Evolutionary conservation across 2,329 filamentous ascomycete genomes (phyloP).

Genomic region (Xylariaceae sp.): DNA sequence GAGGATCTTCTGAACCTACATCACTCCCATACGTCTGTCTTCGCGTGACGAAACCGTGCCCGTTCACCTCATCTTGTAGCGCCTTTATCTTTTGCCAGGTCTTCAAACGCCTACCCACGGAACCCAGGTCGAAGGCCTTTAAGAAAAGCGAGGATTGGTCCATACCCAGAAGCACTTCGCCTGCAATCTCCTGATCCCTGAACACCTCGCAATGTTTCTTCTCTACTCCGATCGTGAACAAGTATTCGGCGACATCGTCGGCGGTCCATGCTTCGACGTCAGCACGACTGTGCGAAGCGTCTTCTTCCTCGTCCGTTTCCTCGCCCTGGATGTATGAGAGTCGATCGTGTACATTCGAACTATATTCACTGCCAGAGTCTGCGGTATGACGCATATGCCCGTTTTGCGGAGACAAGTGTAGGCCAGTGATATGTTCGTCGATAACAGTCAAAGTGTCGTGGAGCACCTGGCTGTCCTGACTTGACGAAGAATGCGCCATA

Average conservation of each 20-base stretch:
- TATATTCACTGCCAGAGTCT: constrained; percentile 88
- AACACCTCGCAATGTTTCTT: constrained; percentile 90
- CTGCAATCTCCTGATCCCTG: constrained; percentile 89
- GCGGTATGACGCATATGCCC: constrained; percentile 52
- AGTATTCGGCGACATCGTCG: constrained; percentile 78
- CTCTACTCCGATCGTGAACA: constrained; percentile 81
- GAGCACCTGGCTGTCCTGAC: constrained; percentile 62
- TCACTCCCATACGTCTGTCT: constrained; percentile 56
- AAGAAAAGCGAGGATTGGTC: constrained; percentile 92
- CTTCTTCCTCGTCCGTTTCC: constrained; percentile 91
- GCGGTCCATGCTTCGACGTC: constrained; percentile 79
- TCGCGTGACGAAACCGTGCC: constrained; percentile 39
- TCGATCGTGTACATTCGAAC: constrained; percentile 68
- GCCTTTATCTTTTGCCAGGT: constrained; percentile 96
- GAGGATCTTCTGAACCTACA: constrained; percentile 49
- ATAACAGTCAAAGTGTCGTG: constrained; percentile 95
- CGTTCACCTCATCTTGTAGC: constrained; percentile 79
- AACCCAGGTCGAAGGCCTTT: constrained; percentile 89
- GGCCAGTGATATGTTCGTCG: constrained; percentile 91
- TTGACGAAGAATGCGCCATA: constrained; percentile 38
- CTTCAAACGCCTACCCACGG: constrained; percentile 81
- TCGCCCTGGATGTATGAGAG: constrained; percentile 90
- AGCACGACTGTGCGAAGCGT: constrained; percentile 57
- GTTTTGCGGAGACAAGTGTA: constrained; percentile 53
- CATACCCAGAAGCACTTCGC: constrained; percentile 89